phyloP scores from a whole-genome alignment of 176 grass and related monocot genomes.

The Miscanthus lutarioriparius region DNA sequence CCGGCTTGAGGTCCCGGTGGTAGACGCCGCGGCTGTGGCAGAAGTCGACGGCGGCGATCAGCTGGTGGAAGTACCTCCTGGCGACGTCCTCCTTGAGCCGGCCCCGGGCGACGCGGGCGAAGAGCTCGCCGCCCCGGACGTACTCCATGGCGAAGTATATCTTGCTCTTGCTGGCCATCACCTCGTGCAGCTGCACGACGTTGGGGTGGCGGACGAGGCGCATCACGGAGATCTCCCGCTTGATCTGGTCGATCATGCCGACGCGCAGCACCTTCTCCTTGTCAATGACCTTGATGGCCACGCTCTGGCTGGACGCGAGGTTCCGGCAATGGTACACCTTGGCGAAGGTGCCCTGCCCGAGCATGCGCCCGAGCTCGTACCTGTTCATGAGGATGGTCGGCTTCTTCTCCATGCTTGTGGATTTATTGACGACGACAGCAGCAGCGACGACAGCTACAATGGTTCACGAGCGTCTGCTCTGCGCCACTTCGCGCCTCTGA shows the following conservation, averaged over 20 bases:
- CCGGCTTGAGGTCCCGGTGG: constrained; percentile 87
- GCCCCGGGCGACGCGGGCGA: constrained; percentile 60
- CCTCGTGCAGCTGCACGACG: constrained; percentile 84
- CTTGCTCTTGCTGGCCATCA: constrained; percentile 94
- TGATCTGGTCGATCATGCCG: constrained; percentile 89
- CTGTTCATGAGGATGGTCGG: constrained; percentile 74
- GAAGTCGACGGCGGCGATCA: constrained; percentile 77
- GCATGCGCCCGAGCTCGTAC: constrained; percentile 72
- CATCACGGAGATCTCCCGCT: constrained; percentile 86
- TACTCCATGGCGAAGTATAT: constrained; percentile 97
- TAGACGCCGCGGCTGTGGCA: constrained; percentile 90
- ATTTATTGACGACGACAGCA: constrained; percentile 1
- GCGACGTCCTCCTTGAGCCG: constrained; percentile 67
- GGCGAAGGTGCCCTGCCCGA: constrained; percentile 83
- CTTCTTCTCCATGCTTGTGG: constrained; percentile 73
- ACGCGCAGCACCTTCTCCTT: constrained; percentile 87
- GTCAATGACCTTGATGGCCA: constrained; percentile 88
- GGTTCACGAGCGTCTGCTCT: constrained; percentile 40
- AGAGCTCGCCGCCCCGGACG: constrained; percentile 76
- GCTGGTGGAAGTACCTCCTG: constrained; percentile 73
- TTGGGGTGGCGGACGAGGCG: constrained; percentile 78
- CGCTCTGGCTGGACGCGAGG: constrained; percentile 56
- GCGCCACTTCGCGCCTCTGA: constrained; percentile 41
- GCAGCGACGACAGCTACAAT: constrained; percentile 11
- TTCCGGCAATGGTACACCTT: constrained; percentile 87